These are phyloP conservation scores for Didymella pinodella DNA, from an alignment of 2,329 filamentous ascomycete species.

Conservation along the genomic window DNA sequence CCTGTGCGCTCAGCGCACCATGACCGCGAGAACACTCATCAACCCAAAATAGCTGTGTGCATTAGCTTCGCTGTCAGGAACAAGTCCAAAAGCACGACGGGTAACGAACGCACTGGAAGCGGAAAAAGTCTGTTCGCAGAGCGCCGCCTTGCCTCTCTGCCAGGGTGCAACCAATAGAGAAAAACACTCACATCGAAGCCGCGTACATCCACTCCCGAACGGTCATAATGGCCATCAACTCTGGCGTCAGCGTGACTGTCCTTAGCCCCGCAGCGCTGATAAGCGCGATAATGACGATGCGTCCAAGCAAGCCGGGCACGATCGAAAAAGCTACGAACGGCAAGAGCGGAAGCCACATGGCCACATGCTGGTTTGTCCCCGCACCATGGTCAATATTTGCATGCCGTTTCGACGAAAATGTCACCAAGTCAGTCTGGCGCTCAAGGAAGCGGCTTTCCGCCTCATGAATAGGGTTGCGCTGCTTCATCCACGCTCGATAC, in stretches of 20 bases:
- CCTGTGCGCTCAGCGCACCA: slow-evolving; percentile 42
- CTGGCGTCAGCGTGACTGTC: slow-evolving; percentile 45
- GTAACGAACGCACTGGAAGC: neutral
- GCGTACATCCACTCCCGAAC: slow-evolving; percentile 51
- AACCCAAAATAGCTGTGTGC: slow-evolving; percentile 52
- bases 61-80: slow-evolving; percentile 40
- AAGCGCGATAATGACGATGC: slow-evolving; percentile 51
- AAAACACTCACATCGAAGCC: slow-evolving; percentile 51
- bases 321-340: slow-evolving; percentile 54
- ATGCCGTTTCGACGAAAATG: slow-evolving; percentile 34
- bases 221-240: slow-evolving; percentile 48
- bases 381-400: slow-evolving; percentile 24
- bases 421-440: slow-evolving; percentile 63
- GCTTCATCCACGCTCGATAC: slow-evolving; percentile 65
- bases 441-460: slow-evolving; percentile 69
- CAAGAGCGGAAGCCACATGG: slow-evolving; percentile 49
- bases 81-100: slow-evolving; percentile 4
- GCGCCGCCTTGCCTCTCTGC: neutral
- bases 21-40: slow-evolving; percentile 52
- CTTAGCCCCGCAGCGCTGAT: slow-evolving; percentile 49
- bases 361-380: slow-evolving; percentile 33
- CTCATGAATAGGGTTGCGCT: slow-evolving; percentile 64
- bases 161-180: slow-evolving; percentile 18
- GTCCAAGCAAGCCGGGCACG: slow-evolving; percentile 53
- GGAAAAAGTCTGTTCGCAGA: neutral